These are phyloP conservation scores for Mycosphaerella arachidis DNA, from an alignment of 2,329 filamentous ascomycete genomes.

Conservation along the genomic window DNA sequence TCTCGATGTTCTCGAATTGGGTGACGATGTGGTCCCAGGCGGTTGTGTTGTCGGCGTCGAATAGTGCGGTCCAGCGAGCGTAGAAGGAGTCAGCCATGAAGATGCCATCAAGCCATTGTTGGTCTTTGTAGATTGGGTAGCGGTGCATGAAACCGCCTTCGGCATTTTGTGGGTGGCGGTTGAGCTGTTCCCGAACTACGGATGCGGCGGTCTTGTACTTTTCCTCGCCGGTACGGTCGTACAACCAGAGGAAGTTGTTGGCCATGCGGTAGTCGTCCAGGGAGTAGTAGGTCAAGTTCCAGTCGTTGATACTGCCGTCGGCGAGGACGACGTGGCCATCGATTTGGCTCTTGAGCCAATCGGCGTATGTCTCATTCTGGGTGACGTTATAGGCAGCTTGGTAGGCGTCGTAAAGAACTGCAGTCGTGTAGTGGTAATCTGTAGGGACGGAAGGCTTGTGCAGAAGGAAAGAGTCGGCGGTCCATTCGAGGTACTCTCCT, in stretches of 20 bases:
- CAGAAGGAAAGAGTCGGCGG: constrained; percentile 16
- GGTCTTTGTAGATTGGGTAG: constrained; percentile 41
- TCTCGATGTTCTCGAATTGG: constrained; percentile 41
- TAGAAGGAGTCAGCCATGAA: constrained; percentile 47
- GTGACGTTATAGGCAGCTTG: constrained; percentile 17
- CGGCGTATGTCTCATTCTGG: constrained; percentile 14
- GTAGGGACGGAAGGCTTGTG: constrained; percentile 8
- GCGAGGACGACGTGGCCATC: constrained; percentile 41
- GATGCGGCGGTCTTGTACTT: constrained; percentile 22
- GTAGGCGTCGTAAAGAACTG: constrained; percentile 18
- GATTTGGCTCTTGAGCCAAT: constrained; percentile 21
- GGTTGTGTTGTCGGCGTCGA: constrained; percentile 16
- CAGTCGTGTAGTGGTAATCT: constrained; percentile 17
- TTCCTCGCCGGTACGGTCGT: constrained; percentile 19
- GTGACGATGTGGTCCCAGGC: constrained; percentile 34
- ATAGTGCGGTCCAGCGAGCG: constrained; percentile 26
- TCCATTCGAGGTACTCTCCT: constrained; percentile 14
- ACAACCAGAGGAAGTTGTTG: constrained; percentile 27
- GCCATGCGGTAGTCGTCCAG: constrained; percentile 33
- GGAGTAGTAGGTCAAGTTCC: constrained; percentile 46
- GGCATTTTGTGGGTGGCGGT: constrained; percentile 27
- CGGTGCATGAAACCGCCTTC: constrained; percentile 33
- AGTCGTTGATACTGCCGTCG: constrained; percentile 47
- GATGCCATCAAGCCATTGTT: constrained; percentile 52
- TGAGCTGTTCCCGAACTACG: constrained; percentile 24